These are phyloP conservation scores for Colletotrichum falcatum DNA, from an alignment of 2,329 filamentous ascomycete genomes.

Conservation along the genomic window DNA sequence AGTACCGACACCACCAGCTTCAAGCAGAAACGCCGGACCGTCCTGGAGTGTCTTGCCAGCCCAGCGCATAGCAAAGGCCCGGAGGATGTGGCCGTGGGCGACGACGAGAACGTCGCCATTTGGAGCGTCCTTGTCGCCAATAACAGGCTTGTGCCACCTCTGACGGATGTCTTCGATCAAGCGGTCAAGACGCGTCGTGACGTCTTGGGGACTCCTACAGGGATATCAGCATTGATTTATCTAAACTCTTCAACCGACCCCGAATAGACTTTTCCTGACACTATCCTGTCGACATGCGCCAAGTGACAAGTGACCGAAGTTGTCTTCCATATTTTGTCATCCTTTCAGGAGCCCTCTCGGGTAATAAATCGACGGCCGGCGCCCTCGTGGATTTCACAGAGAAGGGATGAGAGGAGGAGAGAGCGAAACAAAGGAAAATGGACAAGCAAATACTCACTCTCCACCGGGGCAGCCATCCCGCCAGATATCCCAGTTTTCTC, in stretches of 20 bases:
- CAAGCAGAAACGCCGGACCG: constrained; percentile 84
- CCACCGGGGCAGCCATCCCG: constrained; percentile 87
- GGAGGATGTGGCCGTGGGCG: constrained; percentile 89
- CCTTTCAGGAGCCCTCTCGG: neutral
- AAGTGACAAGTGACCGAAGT: neutral
- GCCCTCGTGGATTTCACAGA: neutral
- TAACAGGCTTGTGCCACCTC: constrained; percentile 71
- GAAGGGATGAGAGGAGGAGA: neutral
- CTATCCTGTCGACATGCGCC: neutral
- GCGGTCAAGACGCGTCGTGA: constrained; percentile 78
- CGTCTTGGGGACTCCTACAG: constrained; percentile 74
- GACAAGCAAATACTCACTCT: constrained; percentile 68
- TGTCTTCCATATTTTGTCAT: neutral
- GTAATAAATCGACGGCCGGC: neutral
- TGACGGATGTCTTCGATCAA: constrained; percentile 81
- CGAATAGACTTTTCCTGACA: neutral
- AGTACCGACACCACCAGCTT: constrained; percentile 87
- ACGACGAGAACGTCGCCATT: constrained; percentile 69
- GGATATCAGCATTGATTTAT: neutral
- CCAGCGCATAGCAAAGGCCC: constrained; percentile 92
- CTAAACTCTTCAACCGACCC: neutral
- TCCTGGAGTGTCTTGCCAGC: constrained; percentile 78
- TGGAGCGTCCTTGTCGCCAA: constrained; percentile 57
- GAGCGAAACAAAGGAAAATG: neutral
- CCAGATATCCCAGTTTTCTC: constrained; percentile 85